Percentiles rank a stretch among this genome's conserved stretches.
Evolutionary conservation across 345 rosid species (phyloP).

Genomic region (Atalantia buxifolia): DNA sequence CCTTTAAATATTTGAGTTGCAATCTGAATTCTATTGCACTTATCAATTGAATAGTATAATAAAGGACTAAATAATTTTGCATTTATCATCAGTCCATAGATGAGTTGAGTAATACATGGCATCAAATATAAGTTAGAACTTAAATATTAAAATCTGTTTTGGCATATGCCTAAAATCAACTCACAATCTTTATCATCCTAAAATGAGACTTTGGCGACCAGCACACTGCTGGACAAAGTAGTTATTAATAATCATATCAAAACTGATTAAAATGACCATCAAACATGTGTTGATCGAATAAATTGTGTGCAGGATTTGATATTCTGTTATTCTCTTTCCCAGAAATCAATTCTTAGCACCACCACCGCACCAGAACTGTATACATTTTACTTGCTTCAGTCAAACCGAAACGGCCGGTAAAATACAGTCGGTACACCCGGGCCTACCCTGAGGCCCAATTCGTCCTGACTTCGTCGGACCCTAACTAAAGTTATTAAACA

Average conservation of each 20-base stretch:
- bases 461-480: neutral
- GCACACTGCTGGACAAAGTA: neutral
- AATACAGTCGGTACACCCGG: neutral
- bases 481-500: neutral
- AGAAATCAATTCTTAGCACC: neutral
- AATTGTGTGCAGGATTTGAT: neutral
- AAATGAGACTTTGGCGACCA: no score
- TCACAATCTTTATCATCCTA: no score
- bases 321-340: neutral
- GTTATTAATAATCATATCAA: neutral
- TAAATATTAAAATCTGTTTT: no score
- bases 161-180: no score
- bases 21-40: no score
- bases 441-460: neutral
- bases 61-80: no score
- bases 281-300: neutral
- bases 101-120: rapidly evolving
- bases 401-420: no score
- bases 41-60: no score
- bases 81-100: no score
- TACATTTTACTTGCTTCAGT: neutral
- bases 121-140: no score
- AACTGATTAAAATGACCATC: neutral
- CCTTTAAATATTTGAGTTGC: no score
- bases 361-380: neutral